Percentiles rank a stretch among this genome's conserved stretches.
phyloP scores from a whole-genome alignment of 768 basidiomycete species.

The Cystobasidium ongulense region DNA sequence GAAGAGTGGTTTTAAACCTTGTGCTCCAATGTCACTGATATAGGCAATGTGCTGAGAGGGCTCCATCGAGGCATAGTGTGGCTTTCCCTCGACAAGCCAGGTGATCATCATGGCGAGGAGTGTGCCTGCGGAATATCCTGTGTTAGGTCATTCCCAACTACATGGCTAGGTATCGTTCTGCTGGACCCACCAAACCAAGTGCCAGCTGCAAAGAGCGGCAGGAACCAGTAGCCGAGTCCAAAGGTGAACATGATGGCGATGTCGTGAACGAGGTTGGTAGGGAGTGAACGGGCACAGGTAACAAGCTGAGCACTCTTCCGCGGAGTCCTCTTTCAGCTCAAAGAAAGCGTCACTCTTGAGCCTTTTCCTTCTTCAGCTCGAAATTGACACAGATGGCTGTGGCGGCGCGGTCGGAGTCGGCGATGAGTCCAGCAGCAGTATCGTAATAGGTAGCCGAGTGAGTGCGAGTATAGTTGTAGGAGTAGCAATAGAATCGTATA shows the following conservation, averaged over 20 bases:
- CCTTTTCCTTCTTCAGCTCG: too few species aligned
- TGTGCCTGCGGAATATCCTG: constrained; percentile 43
- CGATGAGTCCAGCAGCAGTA: too few species aligned
- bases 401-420: too few species aligned
- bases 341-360: too few species aligned
- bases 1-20: constrained; percentile 66
- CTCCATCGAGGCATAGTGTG: constrained; percentile 50
- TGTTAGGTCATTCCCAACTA: constrained; percentile 5
- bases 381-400: too few species aligned
- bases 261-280: background rate
- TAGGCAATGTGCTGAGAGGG: constrained; percentile 53
- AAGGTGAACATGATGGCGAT: background rate
- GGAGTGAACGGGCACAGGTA: background rate
- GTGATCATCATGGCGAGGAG: constrained; percentile 63
- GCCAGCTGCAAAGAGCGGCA: constrained; percentile 56
- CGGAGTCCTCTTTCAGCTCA: too few species aligned
- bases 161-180: background rate
- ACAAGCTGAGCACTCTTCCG: too few species aligned
- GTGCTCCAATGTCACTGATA: constrained; percentile 71
- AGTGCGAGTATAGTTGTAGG: too few species aligned
- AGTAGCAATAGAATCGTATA: too few species aligned
- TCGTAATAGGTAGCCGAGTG: too few species aligned
- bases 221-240: constrained; percentile 21
- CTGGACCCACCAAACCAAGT: constrained; percentile 56
- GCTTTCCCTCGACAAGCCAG: constrained; percentile 61